These are phyloP conservation scores for Asterophora parasitica DNA, from an alignment of 768 basidiomycete species.

Conservation along the genomic window DNA sequence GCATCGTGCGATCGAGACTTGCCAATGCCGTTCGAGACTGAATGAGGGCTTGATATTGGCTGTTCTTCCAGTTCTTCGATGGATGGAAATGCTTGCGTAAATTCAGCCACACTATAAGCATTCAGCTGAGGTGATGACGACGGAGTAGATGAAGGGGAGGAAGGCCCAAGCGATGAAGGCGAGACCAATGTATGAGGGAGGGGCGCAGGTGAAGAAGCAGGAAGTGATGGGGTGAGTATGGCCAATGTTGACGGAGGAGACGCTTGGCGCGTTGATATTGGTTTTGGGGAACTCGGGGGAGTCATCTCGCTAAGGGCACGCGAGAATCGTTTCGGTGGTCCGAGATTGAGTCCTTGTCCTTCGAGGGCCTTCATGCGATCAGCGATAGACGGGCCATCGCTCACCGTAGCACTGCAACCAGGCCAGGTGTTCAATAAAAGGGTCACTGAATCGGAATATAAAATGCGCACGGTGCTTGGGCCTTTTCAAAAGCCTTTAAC, in stretches of 20 bases:
- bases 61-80: conserved; percentile 71
- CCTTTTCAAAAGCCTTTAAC: conserved; percentile 38
- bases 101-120: conserved; percentile 44
- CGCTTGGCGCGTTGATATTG: conserved; percentile 26
- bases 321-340: conserved; percentile 52
- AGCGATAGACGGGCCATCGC: conserved; percentile 52
- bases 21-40: conserved; percentile 37
- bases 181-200: conserved; percentile 67
- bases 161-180: conserved; percentile 67
- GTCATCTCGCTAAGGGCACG: conserved; percentile 45
- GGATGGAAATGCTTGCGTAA: conserved; percentile 65
- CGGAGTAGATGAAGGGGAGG: conserved; percentile 68
- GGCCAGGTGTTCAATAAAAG: conserved; percentile 7
- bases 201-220: conserved; percentile 29
- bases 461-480: conserved; percentile 27
- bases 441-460: background rate
- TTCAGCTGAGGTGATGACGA: conserved; percentile 54
- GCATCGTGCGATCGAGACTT: conserved; percentile 18
- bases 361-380: conserved; percentile 76
- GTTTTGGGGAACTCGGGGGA: conserved; percentile 37
- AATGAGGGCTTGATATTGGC: conserved; percentile 42
- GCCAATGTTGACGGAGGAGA: conserved; percentile 24
- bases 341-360: conserved; percentile 63
- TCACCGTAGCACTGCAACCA: conserved; percentile 13
- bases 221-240: conserved; percentile 25